A percentile compares a stretch with the other conserved stretches of the same genome.
Evolutionary conservation across 495 filamentous ascomycete genomes (phyloP).

Genomic region (Lophium mytilinum): DNA sequence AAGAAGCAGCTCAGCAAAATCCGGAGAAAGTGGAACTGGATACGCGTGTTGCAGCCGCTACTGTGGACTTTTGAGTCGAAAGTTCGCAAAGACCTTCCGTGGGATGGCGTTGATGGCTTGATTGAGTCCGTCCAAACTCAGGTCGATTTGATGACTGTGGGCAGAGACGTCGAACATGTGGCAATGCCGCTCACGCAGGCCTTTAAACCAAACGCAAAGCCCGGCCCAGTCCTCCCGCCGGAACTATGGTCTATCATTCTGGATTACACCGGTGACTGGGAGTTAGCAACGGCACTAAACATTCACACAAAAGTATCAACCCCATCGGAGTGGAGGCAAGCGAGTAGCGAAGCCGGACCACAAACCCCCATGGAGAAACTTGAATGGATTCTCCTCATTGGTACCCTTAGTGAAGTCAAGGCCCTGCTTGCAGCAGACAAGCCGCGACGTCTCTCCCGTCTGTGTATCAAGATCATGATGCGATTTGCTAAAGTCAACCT

Average conservation of each 20-base stretch:
- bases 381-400: constrained; percentile 73
- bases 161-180: constrained; percentile 37
- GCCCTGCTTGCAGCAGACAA: constrained; percentile 57
- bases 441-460: constrained; percentile 65
- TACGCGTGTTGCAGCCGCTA: constrained; percentile 60
- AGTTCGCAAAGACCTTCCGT: constrained; percentile 33
- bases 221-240: constrained; percentile 48
- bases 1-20: constrained; percentile 76
- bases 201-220: constrained; percentile 11
- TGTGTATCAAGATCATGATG: constrained; percentile 81
- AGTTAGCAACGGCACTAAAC: constrained; percentile 69
- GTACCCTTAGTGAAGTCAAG: constrained; percentile 55
- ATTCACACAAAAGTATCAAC: constrained; percentile 67
- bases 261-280: constrained; percentile 80
- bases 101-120: constrained; percentile 60
- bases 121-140: constrained; percentile 60
- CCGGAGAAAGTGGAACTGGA: constrained; percentile 72
- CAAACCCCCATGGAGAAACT: constrained; percentile 44
- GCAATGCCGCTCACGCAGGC: constrained; percentile 21
- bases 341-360: constrained; percentile 40
- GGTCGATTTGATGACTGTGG: constrained; percentile 52
- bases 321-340: constrained; percentile 60
- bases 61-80: constrained; percentile 58
- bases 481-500: constrained; percentile 77
- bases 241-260: constrained; percentile 88